Conservation (phyloP, 148 eudicot species). For the Suaeda aralocaspica region DNA sequence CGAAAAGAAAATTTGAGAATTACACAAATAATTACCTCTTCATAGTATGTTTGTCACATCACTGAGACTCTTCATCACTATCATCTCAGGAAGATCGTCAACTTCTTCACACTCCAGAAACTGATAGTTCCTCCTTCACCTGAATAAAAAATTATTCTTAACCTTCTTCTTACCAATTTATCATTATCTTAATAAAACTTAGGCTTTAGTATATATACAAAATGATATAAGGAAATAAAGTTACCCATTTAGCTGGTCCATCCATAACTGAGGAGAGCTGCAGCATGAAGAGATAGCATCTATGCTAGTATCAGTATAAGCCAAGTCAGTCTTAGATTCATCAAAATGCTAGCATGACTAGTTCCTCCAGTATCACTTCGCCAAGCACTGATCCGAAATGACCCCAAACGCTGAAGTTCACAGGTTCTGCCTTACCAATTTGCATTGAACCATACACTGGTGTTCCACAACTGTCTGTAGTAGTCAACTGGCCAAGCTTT, state of each 20-base stretch:
- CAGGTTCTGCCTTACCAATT: constrained; percentile 75
- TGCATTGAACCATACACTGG: constrained; percentile 75
- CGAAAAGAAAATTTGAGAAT: background rate
- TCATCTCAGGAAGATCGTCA: constrained; percentile 61
- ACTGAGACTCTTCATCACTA: constrained; percentile 81
- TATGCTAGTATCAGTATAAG: constrained; percentile 58
- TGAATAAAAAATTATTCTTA: constrained; percentile 25
- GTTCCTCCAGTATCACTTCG: constrained; percentile 74
- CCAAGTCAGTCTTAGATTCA: constrained; percentile 60
- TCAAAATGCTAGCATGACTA: constrained; percentile 78
- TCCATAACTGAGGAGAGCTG: constrained; percentile 70
- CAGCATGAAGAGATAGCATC: constrained; percentile 70
- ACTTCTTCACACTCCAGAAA: constrained; percentile 93
- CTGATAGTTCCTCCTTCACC: constrained; percentile 74
- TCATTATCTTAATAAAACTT: background rate
- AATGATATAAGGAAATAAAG: background rate
- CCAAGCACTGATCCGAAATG: constrained; percentile 97
- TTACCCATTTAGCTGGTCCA: constrained; percentile 86
- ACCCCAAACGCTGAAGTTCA: constrained; percentile 96
- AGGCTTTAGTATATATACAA: no score
- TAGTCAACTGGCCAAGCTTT: constrained; percentile 90
- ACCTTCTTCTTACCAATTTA: background rate
- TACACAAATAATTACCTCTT: constrained; percentile 52
- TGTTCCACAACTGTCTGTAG: constrained; percentile 40
- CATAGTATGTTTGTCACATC: constrained; percentile 52